Evolutionary conservation across 495 filamentous ascomycete genomes (phyloP), one percentile per base, ranked within the genome.

Genomic region (Neurospora sp.): DNA sequence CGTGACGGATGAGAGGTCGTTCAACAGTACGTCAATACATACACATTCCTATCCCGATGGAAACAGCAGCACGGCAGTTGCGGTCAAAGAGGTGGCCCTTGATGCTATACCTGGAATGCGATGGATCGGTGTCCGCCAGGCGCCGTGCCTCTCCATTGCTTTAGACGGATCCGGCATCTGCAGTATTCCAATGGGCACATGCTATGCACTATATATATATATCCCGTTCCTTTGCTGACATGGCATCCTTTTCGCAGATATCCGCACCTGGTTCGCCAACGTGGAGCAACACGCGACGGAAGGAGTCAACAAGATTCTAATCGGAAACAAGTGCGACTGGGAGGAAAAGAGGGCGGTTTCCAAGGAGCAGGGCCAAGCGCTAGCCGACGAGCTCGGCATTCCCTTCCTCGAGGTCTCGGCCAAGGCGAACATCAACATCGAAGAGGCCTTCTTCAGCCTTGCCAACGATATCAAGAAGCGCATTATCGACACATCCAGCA

Each of bases 321-420:
- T 99, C 73, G 96, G 96, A 77, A 99, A 99, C 87, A 99, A 99
- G 84, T 99, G 96, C 83, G 96, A 99, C 84, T 98, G 96, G 96
- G 95, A 98, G 83, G 96, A 99, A 83, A 99, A 98, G 86, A 89
- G 96, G 74, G 92, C 90, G 20, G 92, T 99, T 22, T 93, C 93
- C 37, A 97, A 91, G 68, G 94, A 98, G 81, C 92, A 91, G 78
- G 96, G 96, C 74, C 95, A 99, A 80, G 89, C 91, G 75, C 88
- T 99, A 42, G 96, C 96, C 37, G 92, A 97, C 82, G 96, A 99
- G 83, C 90, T 99, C 65, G 94, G 94, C 75, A 98, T 99, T 74
- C 96, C 96, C 6, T 99, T 99, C 85, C 90, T 99, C 80, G 96
- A 99, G 80, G 96, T 99, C 61, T 97, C 93, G 27, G 96, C 96